These are phyloP conservation scores for Geotrichum citri-aurantii DNA, from an alignment of 1,139 yeast species.

Conservation along the genomic window DNA sequence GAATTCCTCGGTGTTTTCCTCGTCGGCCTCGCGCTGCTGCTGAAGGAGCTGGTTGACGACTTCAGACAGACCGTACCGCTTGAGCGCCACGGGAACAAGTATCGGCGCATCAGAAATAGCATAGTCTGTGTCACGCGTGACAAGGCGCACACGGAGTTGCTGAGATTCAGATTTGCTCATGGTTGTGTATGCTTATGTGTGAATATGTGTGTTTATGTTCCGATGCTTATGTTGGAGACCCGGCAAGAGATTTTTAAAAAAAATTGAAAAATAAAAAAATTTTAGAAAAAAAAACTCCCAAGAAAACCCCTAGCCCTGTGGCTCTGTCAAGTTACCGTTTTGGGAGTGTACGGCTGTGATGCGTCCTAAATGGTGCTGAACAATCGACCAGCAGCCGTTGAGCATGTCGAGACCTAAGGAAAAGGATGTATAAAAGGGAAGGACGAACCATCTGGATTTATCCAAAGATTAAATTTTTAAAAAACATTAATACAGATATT, in stretches of 20 bases:
- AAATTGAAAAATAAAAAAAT: background rate
- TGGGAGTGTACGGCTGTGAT: background rate
- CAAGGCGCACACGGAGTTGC: conserved; percentile 71
- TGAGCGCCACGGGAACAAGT: conserved; percentile 78
- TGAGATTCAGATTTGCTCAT: conserved; percentile 1
- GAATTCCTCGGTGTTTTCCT: conserved; percentile 28
- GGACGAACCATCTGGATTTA: too few species aligned
- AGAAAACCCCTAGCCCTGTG: conserved; percentile 3
- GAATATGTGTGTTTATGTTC: background rate
- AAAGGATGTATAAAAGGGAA: background rate
- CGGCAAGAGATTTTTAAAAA: background rate
- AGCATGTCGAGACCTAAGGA: background rate
- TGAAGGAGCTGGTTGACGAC: conserved; percentile 82
- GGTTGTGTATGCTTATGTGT: background rate
- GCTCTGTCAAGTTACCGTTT: background rate
- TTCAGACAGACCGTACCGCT: conserved; percentile 89
- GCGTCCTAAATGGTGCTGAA: background rate
- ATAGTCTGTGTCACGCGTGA: conserved; percentile 81
- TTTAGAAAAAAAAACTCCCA: conserved; percentile 1
- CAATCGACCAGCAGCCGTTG: background rate
- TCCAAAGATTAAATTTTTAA: too few species aligned
- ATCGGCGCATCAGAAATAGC: conserved; percentile 65
- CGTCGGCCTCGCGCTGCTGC: conserved; percentile 14
- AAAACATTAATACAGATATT: too few species aligned
- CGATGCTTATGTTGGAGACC: background rate